Evolutionary conservation across 805 yeast species (phyloP).

Genomic region (Kodamaea leandrae): DNA sequence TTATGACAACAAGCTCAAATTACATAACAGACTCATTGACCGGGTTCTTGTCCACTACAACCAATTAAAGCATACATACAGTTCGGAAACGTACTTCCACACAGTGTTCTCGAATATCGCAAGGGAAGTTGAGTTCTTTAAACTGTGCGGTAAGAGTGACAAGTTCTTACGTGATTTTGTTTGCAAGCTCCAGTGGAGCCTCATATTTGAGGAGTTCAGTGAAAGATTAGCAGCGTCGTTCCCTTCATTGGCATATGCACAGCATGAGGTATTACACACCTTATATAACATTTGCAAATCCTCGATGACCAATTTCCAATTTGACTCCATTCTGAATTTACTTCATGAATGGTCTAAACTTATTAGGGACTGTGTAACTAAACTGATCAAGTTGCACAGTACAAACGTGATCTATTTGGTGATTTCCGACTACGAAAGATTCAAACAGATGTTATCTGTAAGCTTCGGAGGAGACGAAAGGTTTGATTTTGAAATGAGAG

Average conservation of each 20-base stretch:
- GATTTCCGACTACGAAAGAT: slow-evolving; percentile 15
- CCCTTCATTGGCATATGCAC: neutral
- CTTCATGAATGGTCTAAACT: slow-evolving; percentile 4
- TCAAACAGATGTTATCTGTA: slow-evolving; percentile 10
- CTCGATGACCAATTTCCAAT: slow-evolving; percentile 7
- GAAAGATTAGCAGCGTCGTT: slow-evolving; percentile 14
- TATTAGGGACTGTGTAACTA: neutral
- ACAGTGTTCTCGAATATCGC: slow-evolving; percentile 10
- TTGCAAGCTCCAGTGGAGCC: slow-evolving; percentile 27
- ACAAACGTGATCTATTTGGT: slow-evolving; percentile 10
- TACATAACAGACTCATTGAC: slow-evolving; percentile 12
- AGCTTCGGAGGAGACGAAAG: slow-evolving; percentile 17
- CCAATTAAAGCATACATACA: slow-evolving; percentile 12
- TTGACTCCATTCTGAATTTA: slow-evolving; percentile 2
- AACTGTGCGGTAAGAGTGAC: slow-evolving; percentile 10
- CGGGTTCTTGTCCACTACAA: slow-evolving; percentile 17
- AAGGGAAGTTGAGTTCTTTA: slow-evolving; percentile 13
- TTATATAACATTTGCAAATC: slow-evolving; percentile 7
- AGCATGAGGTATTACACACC: neutral
- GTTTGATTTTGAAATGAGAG: slow-evolving; percentile 31
- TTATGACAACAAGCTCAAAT: slow-evolving; percentile 13
- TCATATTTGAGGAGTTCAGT: slow-evolving; percentile 28
- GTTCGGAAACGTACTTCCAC: slow-evolving; percentile 12
- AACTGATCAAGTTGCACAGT: neutral
- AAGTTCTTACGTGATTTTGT: slow-evolving; percentile 20